These are phyloP conservation scores for Boletellus ananas DNA, from an alignment of 768 basidiomycete species.

Conservation along the genomic window DNA sequence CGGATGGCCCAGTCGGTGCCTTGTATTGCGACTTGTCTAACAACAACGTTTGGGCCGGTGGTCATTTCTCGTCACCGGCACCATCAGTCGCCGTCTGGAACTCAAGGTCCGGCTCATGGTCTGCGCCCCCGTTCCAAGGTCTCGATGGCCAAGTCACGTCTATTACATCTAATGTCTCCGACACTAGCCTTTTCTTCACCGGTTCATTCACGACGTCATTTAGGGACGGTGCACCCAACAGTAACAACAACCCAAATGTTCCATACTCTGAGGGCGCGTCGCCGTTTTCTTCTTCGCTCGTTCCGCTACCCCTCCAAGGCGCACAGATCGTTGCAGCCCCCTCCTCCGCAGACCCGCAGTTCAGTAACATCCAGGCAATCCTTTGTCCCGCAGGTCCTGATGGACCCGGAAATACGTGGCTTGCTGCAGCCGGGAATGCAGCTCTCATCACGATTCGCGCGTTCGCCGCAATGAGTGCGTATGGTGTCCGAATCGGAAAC, in stretches of 20 bases:
- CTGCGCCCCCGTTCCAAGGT: slow-evolving; percentile 75
- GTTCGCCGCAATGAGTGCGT: slow-evolving; percentile 69
- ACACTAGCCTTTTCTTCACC: slow-evolving; percentile 75
- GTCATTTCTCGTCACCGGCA: slow-evolving; percentile 65
- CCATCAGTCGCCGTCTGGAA: slow-evolving; percentile 72
- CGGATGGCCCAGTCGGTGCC: slow-evolving; percentile 70
- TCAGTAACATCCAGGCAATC: slow-evolving; percentile 61
- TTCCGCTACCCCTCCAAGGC: slow-evolving; percentile 66
- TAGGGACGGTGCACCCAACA: slow-evolving; percentile 45
- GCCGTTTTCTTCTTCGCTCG: slow-evolving; percentile 85
- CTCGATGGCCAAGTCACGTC: slow-evolving; percentile 67
- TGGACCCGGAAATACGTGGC: slow-evolving; percentile 81
- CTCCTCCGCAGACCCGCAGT: slow-evolving; percentile 56
- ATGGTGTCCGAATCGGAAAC: slow-evolving; percentile 87
- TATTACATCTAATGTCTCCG: slow-evolving; percentile 71
- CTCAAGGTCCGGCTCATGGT: slow-evolving; percentile 62
- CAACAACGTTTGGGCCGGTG: slow-evolving; percentile 74
- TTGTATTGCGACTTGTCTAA: slow-evolving; percentile 72
- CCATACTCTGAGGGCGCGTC: slow-evolving; percentile 79
- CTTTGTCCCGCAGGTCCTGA: slow-evolving; percentile 86
- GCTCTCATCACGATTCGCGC: slow-evolving; percentile 75
- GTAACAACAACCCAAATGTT: slow-evolving; percentile 79
- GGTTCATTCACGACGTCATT: slow-evolving; percentile 85
- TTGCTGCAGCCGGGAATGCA: slow-evolving; percentile 64
- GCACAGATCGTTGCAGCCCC: slow-evolving; percentile 60